Evolutionary conservation across 2,329 filamentous ascomycete genomes (phyloP), one percentile per base, ranked within the genome.

Genomic region (Colletotrichum caudatum): DNA sequence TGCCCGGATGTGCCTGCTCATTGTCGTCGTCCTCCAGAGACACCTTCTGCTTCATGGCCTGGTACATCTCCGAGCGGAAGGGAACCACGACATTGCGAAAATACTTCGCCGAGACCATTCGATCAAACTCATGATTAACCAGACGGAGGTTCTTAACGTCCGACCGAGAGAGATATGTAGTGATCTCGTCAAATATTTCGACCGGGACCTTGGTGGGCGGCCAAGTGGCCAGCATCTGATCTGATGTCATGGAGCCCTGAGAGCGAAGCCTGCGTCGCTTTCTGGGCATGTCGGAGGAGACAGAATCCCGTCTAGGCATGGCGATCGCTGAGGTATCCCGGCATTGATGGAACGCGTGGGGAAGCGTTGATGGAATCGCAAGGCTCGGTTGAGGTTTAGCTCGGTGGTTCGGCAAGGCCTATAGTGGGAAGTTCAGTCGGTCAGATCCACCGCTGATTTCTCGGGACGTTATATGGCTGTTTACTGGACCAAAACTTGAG

Each of bases 11-110:
- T 72, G 37, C 58, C 71, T 62, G 46, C 35, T 11, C 37, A 11
- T 53, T 46, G 33, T 48, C 53, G 3, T 54, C 64, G 11, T 29
- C 56, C 26, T 65, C 63, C 9, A 56, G 57, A 20, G 59, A 29
- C 29, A 23, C 37, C 44, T 54, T 62, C 51, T 35, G 23, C 79
- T 61, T 48, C 57, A 65, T 64, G 75, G 64, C 76, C 56, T 85
- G 86, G 77, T 89, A 91, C 33, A 93, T 87, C 74, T 91, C 87
- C 1, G 88, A 86, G 53, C 87, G 88, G 80, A 93, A 93, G 1
- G 89, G 89, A 2, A 91, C 88, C 7, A 92, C 89, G 11, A 91
- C 87, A 56, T 88, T 89, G 68, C 85, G 83, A 77, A 92, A 93
- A 57, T 91, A 84, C 51, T 84, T 82, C 50, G 84, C 82, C 0